phyloP scores from a whole-genome alignment of 441 rosid species.

The Erodium texanum region DNA sequence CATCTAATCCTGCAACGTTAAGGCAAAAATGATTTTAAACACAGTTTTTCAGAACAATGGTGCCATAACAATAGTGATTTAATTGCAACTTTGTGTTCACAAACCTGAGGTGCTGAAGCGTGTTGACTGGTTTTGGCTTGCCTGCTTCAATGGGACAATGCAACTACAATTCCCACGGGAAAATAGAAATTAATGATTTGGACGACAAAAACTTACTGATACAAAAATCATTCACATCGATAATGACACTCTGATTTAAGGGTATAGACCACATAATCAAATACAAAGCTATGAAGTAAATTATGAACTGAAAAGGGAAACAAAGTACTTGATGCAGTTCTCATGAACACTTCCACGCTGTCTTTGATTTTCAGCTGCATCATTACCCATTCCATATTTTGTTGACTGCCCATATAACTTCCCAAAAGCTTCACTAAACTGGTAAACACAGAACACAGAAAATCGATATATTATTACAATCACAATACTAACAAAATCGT shows the following conservation, averaged over 20 bases:
- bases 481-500: not conserved
- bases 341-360: conserved; percentile 60
- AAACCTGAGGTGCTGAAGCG: conserved; percentile 96
- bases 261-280: too few relatives aligned
- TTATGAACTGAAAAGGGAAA: not conserved
- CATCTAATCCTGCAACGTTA: conserved; percentile 62
- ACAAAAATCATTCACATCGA: too few relatives aligned
- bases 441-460: conserved; percentile 13
- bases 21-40: not conserved
- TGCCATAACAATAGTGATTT: not conserved
- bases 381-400: conserved; percentile 49
- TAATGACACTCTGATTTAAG: too few relatives aligned
- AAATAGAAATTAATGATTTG: not conserved
- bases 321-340: conserved; percentile 71
- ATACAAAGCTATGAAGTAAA: not conserved
- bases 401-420: conserved; percentile 80
- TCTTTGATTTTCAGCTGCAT: conserved; percentile 48
- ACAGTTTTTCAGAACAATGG: too few relatives aligned
- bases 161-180: conserved; percentile 44
- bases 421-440: conserved; percentile 94
- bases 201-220: not conserved
- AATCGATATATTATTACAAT: not conserved
- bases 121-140: conserved; percentile 34
- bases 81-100: too few relatives aligned
- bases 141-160: conserved; percentile 44